Percentiles rank a stretch among this genome's conserved stretches.
Evolutionary conservation across 495 filamentous ascomycete species (phyloP).

Genomic region (Tuber melanosporum): DNA sequence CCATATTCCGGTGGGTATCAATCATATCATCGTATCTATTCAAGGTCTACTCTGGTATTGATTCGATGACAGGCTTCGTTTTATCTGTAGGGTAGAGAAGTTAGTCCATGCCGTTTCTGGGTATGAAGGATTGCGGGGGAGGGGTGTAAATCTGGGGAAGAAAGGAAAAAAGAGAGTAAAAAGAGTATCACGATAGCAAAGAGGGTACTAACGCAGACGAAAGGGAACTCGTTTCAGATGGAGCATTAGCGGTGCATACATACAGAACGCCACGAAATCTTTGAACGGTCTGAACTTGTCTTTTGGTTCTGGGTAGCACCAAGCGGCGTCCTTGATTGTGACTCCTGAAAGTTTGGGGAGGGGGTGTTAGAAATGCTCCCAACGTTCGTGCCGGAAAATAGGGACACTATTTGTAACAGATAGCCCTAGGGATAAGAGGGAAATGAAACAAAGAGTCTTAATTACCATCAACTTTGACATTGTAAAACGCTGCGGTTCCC

Average conservation of each 20-base stretch:
- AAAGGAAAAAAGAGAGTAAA: not conserved
- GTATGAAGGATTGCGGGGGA: not conserved
- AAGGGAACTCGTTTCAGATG: conserved; percentile 42
- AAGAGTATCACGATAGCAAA: conserved; percentile 10
- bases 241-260: conserved; percentile 45
- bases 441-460: not conserved
- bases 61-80: conserved; percentile 32
- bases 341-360: conserved; percentile 43
- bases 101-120: conserved; percentile 17
- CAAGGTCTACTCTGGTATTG: conserved; percentile 31
- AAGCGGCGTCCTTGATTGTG: conserved; percentile 56
- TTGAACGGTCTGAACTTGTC: conserved; percentile 55
- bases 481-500: conserved; percentile 63
- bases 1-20: not conserved
- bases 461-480: conserved; percentile 53
- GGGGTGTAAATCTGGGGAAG: not conserved
- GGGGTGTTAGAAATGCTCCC: not conserved
- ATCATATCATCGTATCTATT: not conserved
- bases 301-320: conserved; percentile 60
- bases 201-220: conserved; percentile 42
- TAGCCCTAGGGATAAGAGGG: not conserved
- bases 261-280: conserved; percentile 62
- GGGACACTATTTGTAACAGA: not conserved
- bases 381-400: not conserved
- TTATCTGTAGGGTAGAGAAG: conserved; percentile 25